Conservation (phyloP, 2,329 filamentous ascomycete species). For the Venturia aucupariae region DNA sequence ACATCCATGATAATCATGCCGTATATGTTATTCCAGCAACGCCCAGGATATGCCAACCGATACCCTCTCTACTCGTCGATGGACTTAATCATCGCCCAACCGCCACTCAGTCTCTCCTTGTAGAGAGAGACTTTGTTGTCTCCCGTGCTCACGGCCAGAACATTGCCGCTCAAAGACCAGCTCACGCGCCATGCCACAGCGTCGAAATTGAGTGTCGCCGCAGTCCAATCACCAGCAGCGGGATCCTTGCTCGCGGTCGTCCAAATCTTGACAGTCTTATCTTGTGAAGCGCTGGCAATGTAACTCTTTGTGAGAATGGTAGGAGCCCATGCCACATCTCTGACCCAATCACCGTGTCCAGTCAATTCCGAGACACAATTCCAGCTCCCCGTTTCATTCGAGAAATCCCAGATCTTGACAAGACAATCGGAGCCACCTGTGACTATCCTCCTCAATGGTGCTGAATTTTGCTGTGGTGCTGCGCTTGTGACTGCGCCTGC, state of each 20-base stretch:
- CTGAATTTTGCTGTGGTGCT: constrained; percentile 23
- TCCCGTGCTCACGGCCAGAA: constrained; percentile 82
- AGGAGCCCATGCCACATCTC: constrained; percentile 94
- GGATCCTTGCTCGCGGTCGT: constrained; percentile 42
- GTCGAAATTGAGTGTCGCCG: constrained; percentile 80
- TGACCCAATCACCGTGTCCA: constrained; percentile 92
- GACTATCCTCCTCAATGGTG: constrained; percentile 68
- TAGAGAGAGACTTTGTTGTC: constrained; percentile 97
- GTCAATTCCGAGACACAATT: constrained; percentile 55
- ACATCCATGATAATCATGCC: background rate
- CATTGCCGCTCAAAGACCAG: constrained; percentile 96
- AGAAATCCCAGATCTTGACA: constrained; percentile 88
- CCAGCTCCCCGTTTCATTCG: constrained; percentile 29
- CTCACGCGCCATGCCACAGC: constrained; percentile 89
- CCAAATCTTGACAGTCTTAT: constrained; percentile 97
- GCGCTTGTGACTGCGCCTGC: constrained; percentile 75
- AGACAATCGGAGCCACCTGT: constrained; percentile 91
- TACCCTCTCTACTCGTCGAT: constrained; percentile 64
- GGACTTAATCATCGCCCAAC: constrained; percentile 96
- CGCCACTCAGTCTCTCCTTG: constrained; percentile 95
- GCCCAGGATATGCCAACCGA: background rate
- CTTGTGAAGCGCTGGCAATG: constrained; percentile 89
- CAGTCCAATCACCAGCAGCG: constrained; percentile 58
- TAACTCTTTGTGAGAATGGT: constrained; percentile 93
- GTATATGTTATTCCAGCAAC: background rate